These are phyloP conservation scores for Pythium chondricola DNA, from an alignment of 352 stramenopile genomes.

Conservation along the genomic window DNA sequence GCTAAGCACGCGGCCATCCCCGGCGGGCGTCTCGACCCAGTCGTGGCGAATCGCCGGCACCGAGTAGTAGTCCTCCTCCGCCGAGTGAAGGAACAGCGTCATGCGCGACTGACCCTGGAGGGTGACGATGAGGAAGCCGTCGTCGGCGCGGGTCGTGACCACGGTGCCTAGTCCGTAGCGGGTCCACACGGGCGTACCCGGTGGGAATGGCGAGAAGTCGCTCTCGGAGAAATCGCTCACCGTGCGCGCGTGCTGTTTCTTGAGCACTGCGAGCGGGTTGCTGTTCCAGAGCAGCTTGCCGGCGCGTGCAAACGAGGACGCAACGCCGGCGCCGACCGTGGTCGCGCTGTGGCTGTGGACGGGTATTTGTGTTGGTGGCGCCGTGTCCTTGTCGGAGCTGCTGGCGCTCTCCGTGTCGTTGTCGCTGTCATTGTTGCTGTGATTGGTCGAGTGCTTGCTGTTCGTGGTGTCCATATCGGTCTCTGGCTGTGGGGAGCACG, in stretches of 20 bases:
- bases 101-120: slow-evolving; percentile 34
- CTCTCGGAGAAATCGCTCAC: slow-evolving; percentile 37
- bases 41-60: slow-evolving; percentile 54
- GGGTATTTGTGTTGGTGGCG: not conserved
- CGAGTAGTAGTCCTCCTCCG: slow-evolving; percentile 40
- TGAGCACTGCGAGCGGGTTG: slow-evolving; percentile 15
- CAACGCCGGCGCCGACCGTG: slow-evolving; percentile 12
- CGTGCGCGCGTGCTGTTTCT: slow-evolving; percentile 29
- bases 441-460: slow-evolving; percentile 12
- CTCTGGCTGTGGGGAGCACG: not conserved
- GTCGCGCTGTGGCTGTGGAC: not conserved
- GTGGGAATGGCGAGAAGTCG: slow-evolving; percentile 30
- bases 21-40: slow-evolving; percentile 47
- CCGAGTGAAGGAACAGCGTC: slow-evolving; percentile 26
- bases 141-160: slow-evolving; percentile 33
- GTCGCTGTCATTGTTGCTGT: slow-evolving; percentile 58
- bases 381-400: slow-evolving; percentile 11
- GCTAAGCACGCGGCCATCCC: slow-evolving; percentile 42
- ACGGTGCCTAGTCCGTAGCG: slow-evolving; percentile 62
- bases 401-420: slow-evolving; percentile 26
- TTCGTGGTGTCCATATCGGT: slow-evolving; percentile 13
- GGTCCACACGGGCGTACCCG: slow-evolving; percentile 48
- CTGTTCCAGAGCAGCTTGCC: slow-evolving; percentile 57
- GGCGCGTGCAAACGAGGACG: slow-evolving; percentile 53
- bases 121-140: slow-evolving; percentile 45